phyloP scores from a whole-genome alignment of 2,329 filamentous ascomycete genomes.

The Xylaria hypoxylon region DNA sequence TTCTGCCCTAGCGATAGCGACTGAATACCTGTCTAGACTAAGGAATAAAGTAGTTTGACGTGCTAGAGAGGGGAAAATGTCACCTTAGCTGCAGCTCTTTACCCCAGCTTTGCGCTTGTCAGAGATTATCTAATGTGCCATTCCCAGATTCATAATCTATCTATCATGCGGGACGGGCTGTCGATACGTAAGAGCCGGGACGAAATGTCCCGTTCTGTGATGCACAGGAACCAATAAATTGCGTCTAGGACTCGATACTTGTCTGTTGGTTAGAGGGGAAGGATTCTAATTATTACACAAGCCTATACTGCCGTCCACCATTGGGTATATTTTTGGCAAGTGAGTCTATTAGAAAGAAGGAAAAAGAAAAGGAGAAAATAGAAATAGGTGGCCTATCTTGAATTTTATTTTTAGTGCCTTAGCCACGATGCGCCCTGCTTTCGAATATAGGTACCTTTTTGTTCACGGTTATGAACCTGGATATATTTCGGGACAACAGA shows the following conservation, averaged over 20 bases:
- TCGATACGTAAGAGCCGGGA: not conserved
- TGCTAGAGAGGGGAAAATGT: constrained; percentile 7
- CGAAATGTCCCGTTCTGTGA: not conserved
- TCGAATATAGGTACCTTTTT: too few relatives aligned
- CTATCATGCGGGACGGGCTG: not conserved
- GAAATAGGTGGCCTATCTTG: too few relatives aligned
- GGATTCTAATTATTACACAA: not conserved
- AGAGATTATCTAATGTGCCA: constrained; percentile 10
- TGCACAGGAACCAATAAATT: not conserved
- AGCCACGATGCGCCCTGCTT: too few relatives aligned
- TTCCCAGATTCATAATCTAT: constrained; percentile 13
- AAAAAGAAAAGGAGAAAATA: too few relatives aligned
- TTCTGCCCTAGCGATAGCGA: not conserved
- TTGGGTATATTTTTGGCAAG: too few relatives aligned
- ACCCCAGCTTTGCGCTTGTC: constrained; percentile 13
- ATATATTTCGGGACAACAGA: not conserved
- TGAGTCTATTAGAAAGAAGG: too few relatives aligned
- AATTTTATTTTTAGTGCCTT: too few relatives aligned
- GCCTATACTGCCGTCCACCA: not conserved
- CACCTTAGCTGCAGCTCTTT: constrained; percentile 13
- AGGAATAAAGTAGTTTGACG: not conserved
- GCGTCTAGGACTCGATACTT: not conserved
- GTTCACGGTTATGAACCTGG: too few relatives aligned
- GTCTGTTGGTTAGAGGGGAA: too few relatives aligned
- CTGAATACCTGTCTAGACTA: not conserved